Evolutionary conservation across 2,329 filamentous ascomycete genomes (phyloP).

Genomic region (Penicillium sp.): DNA sequence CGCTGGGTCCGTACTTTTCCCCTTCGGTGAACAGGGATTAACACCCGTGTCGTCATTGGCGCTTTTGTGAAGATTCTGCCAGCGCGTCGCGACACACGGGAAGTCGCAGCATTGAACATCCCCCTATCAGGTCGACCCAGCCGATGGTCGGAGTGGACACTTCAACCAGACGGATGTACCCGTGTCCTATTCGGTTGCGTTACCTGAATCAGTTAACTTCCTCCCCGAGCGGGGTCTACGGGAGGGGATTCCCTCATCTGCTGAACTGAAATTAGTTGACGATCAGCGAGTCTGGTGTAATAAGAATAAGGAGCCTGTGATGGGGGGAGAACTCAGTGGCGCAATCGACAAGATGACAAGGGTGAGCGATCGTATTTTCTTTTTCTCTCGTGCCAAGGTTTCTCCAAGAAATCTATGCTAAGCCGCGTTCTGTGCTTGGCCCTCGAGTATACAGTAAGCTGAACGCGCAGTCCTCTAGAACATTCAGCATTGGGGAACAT

Average conservation of each 20-base stretch:
- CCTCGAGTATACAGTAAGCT: no score
- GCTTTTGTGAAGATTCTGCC: background rate
- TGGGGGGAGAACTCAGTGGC: no score
- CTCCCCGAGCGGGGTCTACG: background rate
- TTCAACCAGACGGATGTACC: constrained; percentile 5
- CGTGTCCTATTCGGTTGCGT: background rate
- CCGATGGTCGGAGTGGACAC: background rate
- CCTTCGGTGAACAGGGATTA: background rate
- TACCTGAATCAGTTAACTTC: background rate
- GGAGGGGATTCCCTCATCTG: background rate
- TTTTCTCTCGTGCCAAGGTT: no score
- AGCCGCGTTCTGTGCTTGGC: no score
- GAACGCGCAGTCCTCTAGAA: no score
- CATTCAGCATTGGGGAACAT: no score
- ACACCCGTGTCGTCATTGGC: background rate
- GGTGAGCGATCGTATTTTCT: no score
- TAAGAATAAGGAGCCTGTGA: no score
- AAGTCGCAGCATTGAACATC: background rate
- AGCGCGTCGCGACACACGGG: background rate
- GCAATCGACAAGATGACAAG: no score
- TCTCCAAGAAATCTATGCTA: no score
- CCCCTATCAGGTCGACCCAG: background rate
- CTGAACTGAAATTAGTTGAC: background rate
- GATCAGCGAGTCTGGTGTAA: background rate
- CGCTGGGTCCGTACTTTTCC: background rate